A percentile compares a stretch with the other conserved stretches of the same genome.
phyloP scores from a whole-genome alignment of 192 early-diverging fungal genomes.

The Umbelopsis sp. region DNA sequence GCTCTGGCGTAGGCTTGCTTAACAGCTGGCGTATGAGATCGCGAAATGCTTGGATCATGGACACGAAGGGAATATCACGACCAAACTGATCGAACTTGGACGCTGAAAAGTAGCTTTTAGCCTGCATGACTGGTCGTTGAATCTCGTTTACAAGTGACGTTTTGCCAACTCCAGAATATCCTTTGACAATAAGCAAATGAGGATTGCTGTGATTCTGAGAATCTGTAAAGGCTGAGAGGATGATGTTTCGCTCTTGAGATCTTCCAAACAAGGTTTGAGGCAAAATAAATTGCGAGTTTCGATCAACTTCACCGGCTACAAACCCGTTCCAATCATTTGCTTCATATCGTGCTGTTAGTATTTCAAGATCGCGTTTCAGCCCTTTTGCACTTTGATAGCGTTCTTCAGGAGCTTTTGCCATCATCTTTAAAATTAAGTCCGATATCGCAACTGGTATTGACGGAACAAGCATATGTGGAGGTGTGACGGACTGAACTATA shows the following conservation, averaged over 20 bases:
- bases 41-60: conserved; percentile 38
- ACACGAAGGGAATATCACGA: conserved; percentile 39
- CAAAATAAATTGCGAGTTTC: conserved; percentile 33
- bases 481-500: conserved; percentile 18
- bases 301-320: conserved; percentile 31
- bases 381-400: conserved; percentile 43
- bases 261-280: conserved; percentile 38
- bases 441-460: conserved; percentile 18
- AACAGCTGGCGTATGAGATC: conserved; percentile 37
- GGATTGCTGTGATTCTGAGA: background rate
- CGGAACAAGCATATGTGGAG: conserved; percentile 16
- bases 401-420: conserved; percentile 41
- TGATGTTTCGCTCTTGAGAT: conserved; percentile 19
- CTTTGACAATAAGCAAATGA: conserved; percentile 31
- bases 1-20: conserved; percentile 20
- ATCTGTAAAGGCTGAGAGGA: conserved; percentile 27
- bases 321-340: conserved; percentile 18
- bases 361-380: conserved; percentile 29
- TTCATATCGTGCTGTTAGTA: background rate
- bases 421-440: conserved; percentile 33
- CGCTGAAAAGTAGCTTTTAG: conserved; percentile 27
- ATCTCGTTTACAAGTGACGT: conserved; percentile 35
- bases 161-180: conserved; percentile 40
- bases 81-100: conserved; percentile 39
- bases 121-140: conserved; percentile 31